Evolutionary conservation across 495 filamentous ascomycete genomes (phyloP).

Genomic region (Podospora comata): DNA sequence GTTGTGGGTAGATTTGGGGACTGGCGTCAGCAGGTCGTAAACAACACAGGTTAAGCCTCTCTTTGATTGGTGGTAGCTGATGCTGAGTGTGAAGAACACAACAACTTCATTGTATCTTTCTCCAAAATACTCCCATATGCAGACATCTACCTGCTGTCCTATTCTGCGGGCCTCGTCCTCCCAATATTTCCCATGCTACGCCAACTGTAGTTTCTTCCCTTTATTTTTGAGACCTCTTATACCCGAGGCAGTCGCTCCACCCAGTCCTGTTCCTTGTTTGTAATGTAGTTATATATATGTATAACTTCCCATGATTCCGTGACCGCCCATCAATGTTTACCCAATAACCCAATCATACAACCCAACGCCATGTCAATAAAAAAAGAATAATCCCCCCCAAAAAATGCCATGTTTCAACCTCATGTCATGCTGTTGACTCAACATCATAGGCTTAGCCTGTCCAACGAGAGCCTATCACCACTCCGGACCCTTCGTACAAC

Average conservation of each 20-base stretch:
- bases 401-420: background rate
- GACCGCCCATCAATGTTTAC: background rate
- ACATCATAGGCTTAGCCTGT: slow-evolving; percentile 55
- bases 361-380: background rate
- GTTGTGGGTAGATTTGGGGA: background rate
- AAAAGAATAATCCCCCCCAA: background rate
- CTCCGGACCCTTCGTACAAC: slow-evolving; percentile 55
- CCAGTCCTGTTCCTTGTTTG: background rate
- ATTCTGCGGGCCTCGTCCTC: background rate
- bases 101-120: background rate
- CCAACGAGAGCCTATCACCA: slow-evolving; percentile 53
- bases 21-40: background rate
- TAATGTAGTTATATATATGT: slow-evolving; percentile 2
- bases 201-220: background rate
- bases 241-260: background rate
- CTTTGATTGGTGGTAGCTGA: too few relatives aligned
- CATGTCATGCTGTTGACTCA: background rate
- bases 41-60: background rate
- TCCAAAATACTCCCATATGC: background rate
- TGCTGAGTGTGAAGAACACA: background rate
- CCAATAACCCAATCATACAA: background rate
- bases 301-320: background rate
- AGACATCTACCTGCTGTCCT: background rate
- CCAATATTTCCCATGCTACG: background rate
- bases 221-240: background rate